Evolutionary conservation across 2,329 filamentous ascomycete species (phyloP).

Genomic region (Pseudogymnoascus sp.): DNA sequence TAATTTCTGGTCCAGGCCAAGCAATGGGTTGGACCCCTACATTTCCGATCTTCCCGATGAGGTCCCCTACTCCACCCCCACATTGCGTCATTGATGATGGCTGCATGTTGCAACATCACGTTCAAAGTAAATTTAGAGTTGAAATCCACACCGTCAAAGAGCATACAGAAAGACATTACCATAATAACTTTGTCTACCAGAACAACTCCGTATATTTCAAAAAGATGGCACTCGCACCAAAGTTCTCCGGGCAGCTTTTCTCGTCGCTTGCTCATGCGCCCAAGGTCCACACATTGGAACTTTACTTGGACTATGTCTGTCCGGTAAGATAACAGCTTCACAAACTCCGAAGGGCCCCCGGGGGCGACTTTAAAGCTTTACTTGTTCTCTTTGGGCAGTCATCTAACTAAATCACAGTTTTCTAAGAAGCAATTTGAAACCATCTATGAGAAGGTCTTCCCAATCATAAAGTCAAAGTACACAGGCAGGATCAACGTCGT

Average conservation of each 20-base stretch:
- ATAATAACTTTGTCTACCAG: background rate
- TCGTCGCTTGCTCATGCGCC: slow-evolving; percentile 32
- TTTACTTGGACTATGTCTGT: slow-evolving; percentile 85
- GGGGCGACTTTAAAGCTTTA: too few species aligned
- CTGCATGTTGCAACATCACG: background rate
- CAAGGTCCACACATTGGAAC: slow-evolving; percentile 50
- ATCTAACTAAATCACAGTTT: slow-evolving; percentile 42
- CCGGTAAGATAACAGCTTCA: slow-evolving; percentile 37
- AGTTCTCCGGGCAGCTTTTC: slow-evolving; percentile 66
- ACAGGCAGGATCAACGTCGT: slow-evolving; percentile 58
- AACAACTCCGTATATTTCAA: slow-evolving; percentile 13
- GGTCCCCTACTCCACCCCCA: background rate
- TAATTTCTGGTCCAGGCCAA: background rate
- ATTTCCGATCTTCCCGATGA: background rate
- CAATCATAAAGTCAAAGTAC: slow-evolving; percentile 55
- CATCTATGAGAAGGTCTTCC: slow-evolving; percentile 57
- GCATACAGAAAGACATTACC: background rate
- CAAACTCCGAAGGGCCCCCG: background rate
- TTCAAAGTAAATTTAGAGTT: background rate
- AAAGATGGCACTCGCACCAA: slow-evolving; percentile 66
- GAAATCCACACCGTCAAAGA: background rate
- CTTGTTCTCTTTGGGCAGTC: background rate
- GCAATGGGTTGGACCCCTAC: background rate
- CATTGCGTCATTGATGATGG: slow-evolving; percentile 1
- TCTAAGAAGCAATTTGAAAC: slow-evolving; percentile 65